Conservation (phyloP, 2,329 filamentous ascomycete genomes). For the Tolypocladium cylindrosporum region DNA sequence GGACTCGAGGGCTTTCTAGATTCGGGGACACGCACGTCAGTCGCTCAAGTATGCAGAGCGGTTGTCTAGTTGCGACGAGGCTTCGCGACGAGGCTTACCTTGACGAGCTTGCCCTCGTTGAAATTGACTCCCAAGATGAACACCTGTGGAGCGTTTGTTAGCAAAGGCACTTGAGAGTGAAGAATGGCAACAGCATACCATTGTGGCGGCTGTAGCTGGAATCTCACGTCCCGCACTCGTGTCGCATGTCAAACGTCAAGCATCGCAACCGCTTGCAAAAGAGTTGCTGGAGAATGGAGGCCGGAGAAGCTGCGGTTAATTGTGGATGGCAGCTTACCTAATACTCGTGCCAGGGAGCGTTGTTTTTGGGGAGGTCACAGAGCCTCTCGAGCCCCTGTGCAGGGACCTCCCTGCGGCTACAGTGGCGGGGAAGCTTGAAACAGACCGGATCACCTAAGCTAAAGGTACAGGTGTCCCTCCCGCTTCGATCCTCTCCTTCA, state of each 20-base stretch:
- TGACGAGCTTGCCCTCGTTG: slow-evolving; percentile 70
- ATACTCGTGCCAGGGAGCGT: neutral
- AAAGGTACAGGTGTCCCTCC: slow-evolving; percentile 11
- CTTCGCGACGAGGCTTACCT: slow-evolving; percentile 45
- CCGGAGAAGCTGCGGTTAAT: slow-evolving; percentile 20
- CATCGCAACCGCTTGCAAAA: neutral
- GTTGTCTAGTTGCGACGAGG: neutral
- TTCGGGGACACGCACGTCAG: neutral
- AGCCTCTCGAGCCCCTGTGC: neutral
- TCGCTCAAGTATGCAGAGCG: neutral
- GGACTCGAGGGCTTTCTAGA: slow-evolving; percentile 61
- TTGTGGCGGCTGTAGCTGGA: slow-evolving; percentile 2
- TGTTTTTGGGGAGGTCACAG: neutral
- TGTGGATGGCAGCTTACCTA: neutral
- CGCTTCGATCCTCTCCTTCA: neutral
- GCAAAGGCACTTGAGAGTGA: neutral
- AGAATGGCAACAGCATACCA: slow-evolving; percentile 5
- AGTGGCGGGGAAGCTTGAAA: slow-evolving; percentile 10
- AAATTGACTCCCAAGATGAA: slow-evolving; percentile 85
- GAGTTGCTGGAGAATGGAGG: neutral
- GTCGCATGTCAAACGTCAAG: neutral
- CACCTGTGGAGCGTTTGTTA: slow-evolving; percentile 39
- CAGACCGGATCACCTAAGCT: neutral
- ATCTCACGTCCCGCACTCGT: neutral
- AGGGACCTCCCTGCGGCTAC: neutral